Base-by-base conservation (phyloP, 208 protist species). In the Porcisia hertigi region DNA sequence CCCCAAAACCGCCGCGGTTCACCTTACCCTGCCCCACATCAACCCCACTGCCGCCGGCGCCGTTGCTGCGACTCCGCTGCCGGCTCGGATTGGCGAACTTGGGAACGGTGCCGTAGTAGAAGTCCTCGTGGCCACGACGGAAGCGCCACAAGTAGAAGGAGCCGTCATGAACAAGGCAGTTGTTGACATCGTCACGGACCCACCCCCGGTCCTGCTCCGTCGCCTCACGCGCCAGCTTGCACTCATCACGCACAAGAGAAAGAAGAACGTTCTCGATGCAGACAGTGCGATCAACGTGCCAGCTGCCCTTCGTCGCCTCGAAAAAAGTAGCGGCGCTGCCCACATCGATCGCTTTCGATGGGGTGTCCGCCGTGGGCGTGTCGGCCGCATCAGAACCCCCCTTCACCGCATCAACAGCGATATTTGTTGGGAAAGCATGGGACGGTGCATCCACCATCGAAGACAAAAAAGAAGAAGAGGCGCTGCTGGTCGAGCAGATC, bases 71-170 rank as follows among this genome's bases (percentile, higher is more conserved):
- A 5, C 16, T 52, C 45, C 39, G 43, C 16, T 59, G 52, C 9
- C 70, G 80, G 25, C 80, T 83, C 16, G 80, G 69, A 76, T 91
- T 91, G 16, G 87, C 89, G 63, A 94, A 94, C 67, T 90, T 92
- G 36, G 89, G 89, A 58, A 92, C 83, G 20, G 89, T 94, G 45
- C 87, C 89, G 80, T 94, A 94, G 64, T 81, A 89, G 71, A 90
- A 94, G 45, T 75, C 72, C 73, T 86, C 79, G 9, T 67, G 69
- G 12, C 83, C 83, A 8, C 82, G 84, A 25, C 75, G 77, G 77
- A 94, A 94, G 47, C 73, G 71, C 88, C 89, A 94, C 53, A 94
- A 80, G 69, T 88, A 91, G 73, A 93, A 93, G 69, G 71, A 83
- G 34, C 81, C 85, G 54, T 91, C 82, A 63, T 81, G 84, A 6